Evolutionary conservation across 2,329 filamentous ascomycete species (phyloP), one percentile per base, ranked within the genome.

Genomic region (Colletotrichum endophyticum): DNA sequence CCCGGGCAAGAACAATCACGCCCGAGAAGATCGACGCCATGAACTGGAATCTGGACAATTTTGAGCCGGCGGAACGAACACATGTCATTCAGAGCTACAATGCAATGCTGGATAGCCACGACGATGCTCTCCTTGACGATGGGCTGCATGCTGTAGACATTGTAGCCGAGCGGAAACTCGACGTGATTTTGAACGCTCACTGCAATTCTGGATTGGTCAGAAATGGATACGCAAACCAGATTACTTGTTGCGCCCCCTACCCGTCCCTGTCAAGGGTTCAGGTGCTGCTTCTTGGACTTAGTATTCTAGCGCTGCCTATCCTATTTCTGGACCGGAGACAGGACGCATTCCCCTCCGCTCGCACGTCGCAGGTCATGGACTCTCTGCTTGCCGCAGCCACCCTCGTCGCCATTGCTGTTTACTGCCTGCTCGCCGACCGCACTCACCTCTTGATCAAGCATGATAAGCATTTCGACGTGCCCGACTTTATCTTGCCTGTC

Each of bases 241-340:
- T 86, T 74, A 91, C 89, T 5, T 92, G 90, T 79, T 92, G 90
- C 78, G 88, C 83, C 63, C 85, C 85, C 44, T 91, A 91, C 74
- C 79, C 81, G 9, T 62, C 66, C 8, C 77, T 66, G 2, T 61
- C 79, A n/a, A 77, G 79, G 39, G 44, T 78, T 1, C 83, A 84
- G 72, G 39, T 79, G 19, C 25, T 80, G 3, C 32, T 83, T 13
- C 69, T 84, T 15, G 73, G 68, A 1, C 15, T 81, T n/a, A 70
- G 66, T 34, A 25, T 77, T n/a, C 25, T 78, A 27, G 70, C 75
- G 15, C 16, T 78, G 30, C 75, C 75, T 22, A 53, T 75, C 56
- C 44, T 78, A 25, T 39, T 72, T 7, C 30, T 78, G 34, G 66
- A 75, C 28, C 34, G 57, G 13, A 72, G 63, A 13, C 70, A 78